Evolutionary conservation across 805 yeast species (phyloP), one percentile per base, ranked within the genome.

Genomic region (Cyberlindnera galapagoensis): DNA sequence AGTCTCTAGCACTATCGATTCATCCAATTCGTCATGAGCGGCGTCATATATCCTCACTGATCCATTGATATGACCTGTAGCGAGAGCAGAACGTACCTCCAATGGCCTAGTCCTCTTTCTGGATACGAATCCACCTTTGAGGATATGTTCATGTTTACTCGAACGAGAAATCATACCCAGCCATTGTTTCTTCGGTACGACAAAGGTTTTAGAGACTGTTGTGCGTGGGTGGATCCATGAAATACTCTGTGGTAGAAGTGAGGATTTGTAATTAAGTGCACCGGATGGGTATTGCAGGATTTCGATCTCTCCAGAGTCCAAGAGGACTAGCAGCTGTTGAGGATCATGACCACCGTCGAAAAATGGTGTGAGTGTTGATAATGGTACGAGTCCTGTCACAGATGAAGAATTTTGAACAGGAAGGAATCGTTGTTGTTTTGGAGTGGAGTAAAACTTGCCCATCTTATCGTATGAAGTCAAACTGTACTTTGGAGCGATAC

Each of bases 11-110:
- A 76, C 76, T 6, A 71, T 61, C 7, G 70, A 59, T 24, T 76
- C 77, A 35, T 69, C 76, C 6, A 77, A 47, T 40, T 84, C 95
- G 14, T 82, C 81, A 35, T 77, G 74, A 0, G 94, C 76, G 0
- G 86, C 79, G 57, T 90, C 95, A 76, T 87, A 79, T 8, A 90
- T 63, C 33, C 96, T 68, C 0, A 92, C 74, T 21, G 79, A 71
- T 0, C 97, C 97, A 52, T 80, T 80, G 21, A 77, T 72, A 51
- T 92, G 95, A 1, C 97, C 97, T 0, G 95, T 78, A 1, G 86
- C 76, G 25, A 88, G 62, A 9, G 71, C 72, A 4, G 79, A 72
- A 24, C 82, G 65, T 15, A 62, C 56, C 21, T 71, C 76, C 36
- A 59, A 59, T 2, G 68, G 60, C 30, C 76, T 67, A 24, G 67